These are phyloP conservation scores for Cryptosporidium felis DNA, from an alignment of 169 alveolate species.

Conservation along the genomic window DNA sequence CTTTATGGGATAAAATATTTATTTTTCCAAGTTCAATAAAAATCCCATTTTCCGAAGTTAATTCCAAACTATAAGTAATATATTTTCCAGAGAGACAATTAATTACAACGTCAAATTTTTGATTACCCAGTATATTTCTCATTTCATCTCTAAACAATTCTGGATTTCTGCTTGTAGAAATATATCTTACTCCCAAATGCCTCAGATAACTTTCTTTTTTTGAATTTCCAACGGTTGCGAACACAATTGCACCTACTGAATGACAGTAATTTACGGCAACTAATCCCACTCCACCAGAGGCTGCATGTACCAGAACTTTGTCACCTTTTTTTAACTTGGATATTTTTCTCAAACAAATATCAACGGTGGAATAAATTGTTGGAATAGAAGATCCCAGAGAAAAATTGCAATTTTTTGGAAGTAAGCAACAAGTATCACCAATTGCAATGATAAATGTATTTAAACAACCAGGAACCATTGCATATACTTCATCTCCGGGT, in stretches of 20 bases:
- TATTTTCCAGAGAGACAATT: slow-evolving; percentile 69
- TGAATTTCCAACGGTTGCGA: slow-evolving; percentile 65
- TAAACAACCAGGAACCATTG: slow-evolving; percentile 72
- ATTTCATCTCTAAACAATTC: slow-evolving; percentile 22
- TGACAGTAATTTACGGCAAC: slow-evolving; percentile 67
- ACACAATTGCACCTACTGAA: slow-evolving; percentile 45
- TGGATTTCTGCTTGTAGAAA: slow-evolving; percentile 62
- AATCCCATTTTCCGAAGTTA: slow-evolving; percentile 5
- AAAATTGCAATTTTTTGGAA: slow-evolving; percentile 62
- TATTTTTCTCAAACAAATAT: slow-evolving; percentile 35
- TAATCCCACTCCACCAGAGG: slow-evolving; percentile 71
- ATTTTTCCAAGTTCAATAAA: slow-evolving; percentile 70
- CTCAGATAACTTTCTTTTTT: slow-evolving; percentile 61
- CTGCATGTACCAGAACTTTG: slow-evolving; percentile 62
- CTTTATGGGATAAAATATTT: slow-evolving; percentile 29
- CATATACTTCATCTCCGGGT: slow-evolving; percentile 67
- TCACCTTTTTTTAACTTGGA: slow-evolving; percentile 50
- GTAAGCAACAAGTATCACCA: slow-evolving; percentile 49
- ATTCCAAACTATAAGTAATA: slow-evolving; percentile 41
- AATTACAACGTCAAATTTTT: slow-evolving; percentile 50
- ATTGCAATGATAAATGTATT: slow-evolving; percentile 47
- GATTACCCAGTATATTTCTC: slow-evolving; percentile 3
- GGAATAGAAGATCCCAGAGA: slow-evolving; percentile 46
- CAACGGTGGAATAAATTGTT: slow-evolving; percentile 61
- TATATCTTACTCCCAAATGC: slow-evolving; percentile 50